Base-by-base conservation (phyloP, 2,329 filamentous ascomycete genomes). In the Myriosclerotinia curreyana region DNA sequence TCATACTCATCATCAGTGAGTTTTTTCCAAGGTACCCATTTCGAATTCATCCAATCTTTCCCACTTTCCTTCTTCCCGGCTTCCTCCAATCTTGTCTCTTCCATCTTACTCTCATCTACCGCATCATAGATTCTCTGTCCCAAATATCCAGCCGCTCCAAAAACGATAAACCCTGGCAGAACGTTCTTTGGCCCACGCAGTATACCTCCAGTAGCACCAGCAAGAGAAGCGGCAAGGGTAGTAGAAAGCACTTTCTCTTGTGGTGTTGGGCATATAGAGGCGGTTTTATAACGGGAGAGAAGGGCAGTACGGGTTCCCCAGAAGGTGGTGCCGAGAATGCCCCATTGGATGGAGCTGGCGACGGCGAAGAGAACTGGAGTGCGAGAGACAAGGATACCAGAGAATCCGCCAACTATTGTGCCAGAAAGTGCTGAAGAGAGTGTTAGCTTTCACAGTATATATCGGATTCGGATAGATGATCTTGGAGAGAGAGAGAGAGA, bases 271-370 rank as follows among this genome's bases (percentile, higher is more conserved):
- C 36, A 20, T 38, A 20, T 14, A 14, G 28, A 48, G 4, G 55
- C 55, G 20, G 67, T 68, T 11, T 69, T 66, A 22, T 80, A 81
- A 77, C 79, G 80, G 67, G 79, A 75, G 65, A 80, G 77, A 69
- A 83, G 74, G 69, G 81, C 74, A 28, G 81, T 72, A 22, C 76
- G 52, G 14, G 61, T 63, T 56, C 89, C 87, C 82, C 87, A 94
- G 74, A 88, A 97, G 20, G 85, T 89, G 54, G 83, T 85, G 44
- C 91, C 91, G 48, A 96, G 82, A 50, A 85, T 82, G 76, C 91
- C 91, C 85, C 91, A 96, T 77, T 96, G 92, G 49, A 91, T 79
- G 22, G 91, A 89, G 28, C 88, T 87, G 46, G 87, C 82, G 15
- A 88, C 70, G 0, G 91, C 88, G 77, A 92, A 94, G 8, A 94